Conservation (phyloP, 768 basidiomycete species). For the Chlorophyllum brunneum region DNA sequence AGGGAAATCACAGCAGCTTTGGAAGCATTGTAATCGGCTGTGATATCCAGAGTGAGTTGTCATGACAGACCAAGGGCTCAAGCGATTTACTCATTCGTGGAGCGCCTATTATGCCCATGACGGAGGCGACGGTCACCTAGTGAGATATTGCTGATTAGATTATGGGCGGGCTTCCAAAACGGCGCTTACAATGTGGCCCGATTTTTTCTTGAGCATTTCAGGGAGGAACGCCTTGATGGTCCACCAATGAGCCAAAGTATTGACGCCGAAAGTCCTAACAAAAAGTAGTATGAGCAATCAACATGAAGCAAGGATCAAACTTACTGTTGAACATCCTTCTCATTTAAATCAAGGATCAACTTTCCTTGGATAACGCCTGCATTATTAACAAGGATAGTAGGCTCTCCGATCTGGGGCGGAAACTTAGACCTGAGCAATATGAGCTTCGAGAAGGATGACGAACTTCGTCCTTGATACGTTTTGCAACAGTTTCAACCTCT, state of each 20-base stretch:
- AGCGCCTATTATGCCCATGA: conserved; percentile 65
- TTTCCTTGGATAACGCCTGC: conserved; percentile 94
- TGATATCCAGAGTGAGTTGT: not conserved
- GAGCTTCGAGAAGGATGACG: conserved; percentile 7
- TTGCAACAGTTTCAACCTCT: conserved; percentile 73
- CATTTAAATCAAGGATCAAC: conserved; percentile 70
- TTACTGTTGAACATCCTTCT: conserved; percentile 80
- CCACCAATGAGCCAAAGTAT: conserved; percentile 89
- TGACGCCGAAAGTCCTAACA: conserved; percentile 82
- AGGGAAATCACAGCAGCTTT: conserved; percentile 86
- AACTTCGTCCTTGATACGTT: conserved; percentile 76
- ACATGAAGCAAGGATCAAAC: not conserved
- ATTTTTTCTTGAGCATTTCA: conserved; percentile 68
- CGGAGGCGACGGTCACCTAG: conserved; percentile 76
- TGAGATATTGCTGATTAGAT: conserved; percentile 14
- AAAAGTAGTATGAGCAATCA: not conserved
- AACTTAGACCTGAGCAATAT: conserved; percentile 5
- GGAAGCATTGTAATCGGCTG: conserved; percentile 88
- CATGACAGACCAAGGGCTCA: not conserved
- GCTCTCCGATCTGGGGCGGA: conserved; percentile 66
- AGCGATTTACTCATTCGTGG: conserved; percentile 70
- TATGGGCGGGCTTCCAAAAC: conserved; percentile 5
- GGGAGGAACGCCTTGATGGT: conserved; percentile 92
- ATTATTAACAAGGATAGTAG: conserved; percentile 91
- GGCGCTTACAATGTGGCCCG: conserved; percentile 77